Evolutionary conservation across 1,139 yeast species (phyloP).

Genomic region (Scheffersomyces titani): DNA sequence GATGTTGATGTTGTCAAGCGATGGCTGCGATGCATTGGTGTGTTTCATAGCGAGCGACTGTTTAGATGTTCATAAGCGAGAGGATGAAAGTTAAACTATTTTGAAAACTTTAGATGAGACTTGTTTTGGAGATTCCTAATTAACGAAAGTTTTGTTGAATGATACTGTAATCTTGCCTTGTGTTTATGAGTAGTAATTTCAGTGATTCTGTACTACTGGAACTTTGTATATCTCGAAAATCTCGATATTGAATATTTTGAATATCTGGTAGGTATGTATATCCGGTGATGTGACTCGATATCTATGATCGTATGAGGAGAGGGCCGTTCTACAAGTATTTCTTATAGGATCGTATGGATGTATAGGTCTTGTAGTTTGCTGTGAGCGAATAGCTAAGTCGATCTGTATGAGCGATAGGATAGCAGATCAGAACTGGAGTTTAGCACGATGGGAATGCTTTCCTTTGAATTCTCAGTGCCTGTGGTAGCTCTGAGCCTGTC

Average conservation of each 20-base stretch:
- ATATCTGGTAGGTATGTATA: neutral
- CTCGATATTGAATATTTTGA: too few relatives aligned
- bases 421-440: neutral
- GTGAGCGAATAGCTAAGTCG: neutral
- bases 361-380: too few relatives aligned
- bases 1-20: slow-evolving; percentile 20
- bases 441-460: neutral
- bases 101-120: neutral
- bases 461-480: too few relatives aligned
- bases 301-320: too few relatives aligned
- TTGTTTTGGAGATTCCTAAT: neutral
- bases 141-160: neutral
- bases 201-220: neutral
- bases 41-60: slow-evolving; percentile 2
- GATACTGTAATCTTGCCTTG: neutral
- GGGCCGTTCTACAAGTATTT: too few relatives aligned
- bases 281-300: neutral
- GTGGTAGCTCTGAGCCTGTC: neutral
- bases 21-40: slow-evolving; percentile 17
- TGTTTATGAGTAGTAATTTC: neutral
- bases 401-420: neutral
- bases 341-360: neutral
- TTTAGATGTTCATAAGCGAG: neutral
- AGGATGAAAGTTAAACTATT: neutral
- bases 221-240: neutral